Conservation (phyloP, 2,329 filamentous ascomycete species). For the Polychaeton citri region DNA sequence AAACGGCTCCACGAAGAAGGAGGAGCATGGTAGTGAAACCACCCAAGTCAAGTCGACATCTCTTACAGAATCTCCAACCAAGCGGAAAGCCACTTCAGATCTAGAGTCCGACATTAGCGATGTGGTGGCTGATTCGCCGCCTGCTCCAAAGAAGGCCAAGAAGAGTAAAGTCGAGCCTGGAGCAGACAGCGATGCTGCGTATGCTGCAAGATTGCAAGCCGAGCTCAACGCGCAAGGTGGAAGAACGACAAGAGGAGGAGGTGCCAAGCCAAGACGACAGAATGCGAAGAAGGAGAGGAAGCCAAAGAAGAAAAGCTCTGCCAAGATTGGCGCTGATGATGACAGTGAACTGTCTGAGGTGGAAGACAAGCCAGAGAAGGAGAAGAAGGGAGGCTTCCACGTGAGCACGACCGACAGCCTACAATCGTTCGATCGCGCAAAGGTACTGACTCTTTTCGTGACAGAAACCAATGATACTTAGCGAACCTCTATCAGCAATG, state of each 20-base stretch:
- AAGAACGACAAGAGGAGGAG: constrained; percentile 64
- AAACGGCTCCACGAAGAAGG: constrained; percentile 15
- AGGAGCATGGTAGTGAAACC: background rate
- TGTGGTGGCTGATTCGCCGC: constrained; percentile 22
- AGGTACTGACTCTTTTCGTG: background rate
- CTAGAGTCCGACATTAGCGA: constrained; percentile 27
- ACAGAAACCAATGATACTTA: constrained; percentile 62
- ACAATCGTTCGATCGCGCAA: background rate
- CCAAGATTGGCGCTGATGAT: constrained; percentile 63
- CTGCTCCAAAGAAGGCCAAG: constrained; percentile 35
- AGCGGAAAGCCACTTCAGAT: constrained; percentile 25
- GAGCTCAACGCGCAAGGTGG: constrained; percentile 68
- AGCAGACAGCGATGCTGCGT: constrained; percentile 66
- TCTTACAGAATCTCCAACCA: constrained; percentile 17
- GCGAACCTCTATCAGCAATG: constrained; percentile 53
- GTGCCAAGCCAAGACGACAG: constrained; percentile 37
- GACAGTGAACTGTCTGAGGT: constrained; percentile 58
- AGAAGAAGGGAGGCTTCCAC: constrained; percentile 81
- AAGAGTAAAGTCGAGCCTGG: constrained; percentile 50
- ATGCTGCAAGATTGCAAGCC: constrained; percentile 79
- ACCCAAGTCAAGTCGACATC: constrained; percentile 12
- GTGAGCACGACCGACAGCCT: constrained; percentile 29
- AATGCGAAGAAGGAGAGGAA: constrained; percentile 50
- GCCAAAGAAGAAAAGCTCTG: constrained; percentile 58
- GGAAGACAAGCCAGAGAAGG: constrained; percentile 45